Conservation (phyloP, 225 moss, liverwort and hornwort genomes). For the Sphagnum tenellum region DNA sequence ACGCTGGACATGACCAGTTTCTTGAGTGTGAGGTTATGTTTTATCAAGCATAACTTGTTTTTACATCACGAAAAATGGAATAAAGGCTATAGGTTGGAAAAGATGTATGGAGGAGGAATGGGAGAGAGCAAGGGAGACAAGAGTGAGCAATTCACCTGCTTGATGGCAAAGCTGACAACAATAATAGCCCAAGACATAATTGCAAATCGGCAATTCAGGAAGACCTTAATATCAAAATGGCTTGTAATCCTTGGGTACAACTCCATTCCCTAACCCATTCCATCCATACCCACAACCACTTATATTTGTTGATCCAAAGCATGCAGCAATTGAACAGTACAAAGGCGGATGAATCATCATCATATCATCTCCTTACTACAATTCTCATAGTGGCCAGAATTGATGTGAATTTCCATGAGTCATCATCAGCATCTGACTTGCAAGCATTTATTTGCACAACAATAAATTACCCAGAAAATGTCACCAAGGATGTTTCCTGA, state of each 20-base stretch:
- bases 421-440: too few species aligned
- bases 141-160: conserved; percentile 34
- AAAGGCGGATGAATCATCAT: too few species aligned
- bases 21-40: background rate
- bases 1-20: conserved; percentile 30
- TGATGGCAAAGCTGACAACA: conserved; percentile 52
- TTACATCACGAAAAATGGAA: too few species aligned
- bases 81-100: background rate
- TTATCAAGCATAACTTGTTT: too few species aligned
- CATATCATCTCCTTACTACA: too few species aligned
- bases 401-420: too few species aligned
- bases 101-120: background rate
- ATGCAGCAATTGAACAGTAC: too few species aligned
- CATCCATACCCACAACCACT: too few species aligned
- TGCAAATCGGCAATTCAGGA: conserved; percentile 55
- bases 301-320: too few species aligned
- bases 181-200: conserved; percentile 70
- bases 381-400: too few species aligned
- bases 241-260: conserved; percentile 52
- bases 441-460: too few species aligned
- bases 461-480: conserved; percentile 49
- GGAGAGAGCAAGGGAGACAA: too few species aligned
- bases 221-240: conserved; percentile 49
- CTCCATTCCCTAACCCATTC: conserved; percentile 51
- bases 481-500: conserved; percentile 55